Conservation (phyloP, 108 stramenopile genomes). For the Nitzschia putrida region DNA sequence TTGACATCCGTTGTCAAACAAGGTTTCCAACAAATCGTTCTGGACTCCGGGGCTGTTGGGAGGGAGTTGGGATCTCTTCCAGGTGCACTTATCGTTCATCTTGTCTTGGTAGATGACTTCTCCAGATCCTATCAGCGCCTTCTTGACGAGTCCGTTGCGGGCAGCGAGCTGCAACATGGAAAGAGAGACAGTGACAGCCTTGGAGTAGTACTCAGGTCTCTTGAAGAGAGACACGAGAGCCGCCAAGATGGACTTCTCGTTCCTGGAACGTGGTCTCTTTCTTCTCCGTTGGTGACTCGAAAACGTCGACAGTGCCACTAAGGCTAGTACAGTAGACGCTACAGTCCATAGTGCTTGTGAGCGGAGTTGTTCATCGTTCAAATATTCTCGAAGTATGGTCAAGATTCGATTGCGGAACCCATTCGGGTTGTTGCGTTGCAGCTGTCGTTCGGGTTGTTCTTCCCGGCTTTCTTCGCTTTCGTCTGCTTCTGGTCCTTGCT, state of each 20-base stretch:
- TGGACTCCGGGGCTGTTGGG: slow-evolving; percentile 51
- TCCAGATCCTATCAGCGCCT: slow-evolving; percentile 32
- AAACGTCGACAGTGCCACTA: neutral
- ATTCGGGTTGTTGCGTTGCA: neutral
- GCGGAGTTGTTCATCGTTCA: neutral
- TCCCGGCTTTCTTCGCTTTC: neutral
- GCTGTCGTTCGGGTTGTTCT: neutral
- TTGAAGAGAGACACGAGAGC: neutral
- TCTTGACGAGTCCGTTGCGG: slow-evolving; percentile 28
- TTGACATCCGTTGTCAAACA: slow-evolving; percentile 47
- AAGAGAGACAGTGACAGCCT: slow-evolving; percentile 33
- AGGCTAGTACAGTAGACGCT: neutral
- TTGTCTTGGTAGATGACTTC: slow-evolving; percentile 24
- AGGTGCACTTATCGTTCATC: slow-evolving; percentile 18
- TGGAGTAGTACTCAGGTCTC: slow-evolving; percentile 1
- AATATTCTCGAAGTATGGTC: neutral
- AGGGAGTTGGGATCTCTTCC: slow-evolving; percentile 67
- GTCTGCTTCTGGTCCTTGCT: neutral
- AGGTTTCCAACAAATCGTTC: slow-evolving; percentile 52
- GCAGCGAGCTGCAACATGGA: slow-evolving; percentile 35
- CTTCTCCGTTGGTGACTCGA: neutral
- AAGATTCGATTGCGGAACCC: slow-evolving; percentile 1
- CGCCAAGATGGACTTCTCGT: neutral
- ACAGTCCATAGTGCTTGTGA: neutral
- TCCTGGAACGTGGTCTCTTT: neutral